These are phyloP conservation scores for Fusarium sp. DNA, from an alignment of 2,329 filamentous ascomycete species.

Conservation along the genomic window DNA sequence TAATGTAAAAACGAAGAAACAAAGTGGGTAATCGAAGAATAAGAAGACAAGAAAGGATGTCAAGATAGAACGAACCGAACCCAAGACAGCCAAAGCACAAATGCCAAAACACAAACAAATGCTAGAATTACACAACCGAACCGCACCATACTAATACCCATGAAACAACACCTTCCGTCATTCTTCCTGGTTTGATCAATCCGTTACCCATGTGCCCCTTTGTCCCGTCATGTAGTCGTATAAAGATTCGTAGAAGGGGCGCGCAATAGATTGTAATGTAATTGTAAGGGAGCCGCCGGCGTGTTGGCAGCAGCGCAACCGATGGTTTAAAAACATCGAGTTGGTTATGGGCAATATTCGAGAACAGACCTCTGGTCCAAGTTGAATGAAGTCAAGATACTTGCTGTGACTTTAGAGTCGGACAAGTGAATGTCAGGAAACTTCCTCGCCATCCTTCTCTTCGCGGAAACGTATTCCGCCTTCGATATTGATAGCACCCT, in stretches of 20 bases:
- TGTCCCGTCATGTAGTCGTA: conserved; percentile 30
- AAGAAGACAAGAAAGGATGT: conserved; percentile 10
- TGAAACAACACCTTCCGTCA: conserved; percentile 27
- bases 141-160: conserved; percentile 20
- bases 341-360: background rate
- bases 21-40: conserved; percentile 27
- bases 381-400: background rate
- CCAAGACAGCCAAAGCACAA: conserved; percentile 5
- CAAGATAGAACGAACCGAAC: background rate
- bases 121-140: conserved; percentile 36
- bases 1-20: conserved; percentile 29
- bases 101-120: conserved; percentile 1
- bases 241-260: conserved; percentile 16
- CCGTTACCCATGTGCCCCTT: conserved; percentile 27
- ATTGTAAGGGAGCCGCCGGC: conserved; percentile 3
- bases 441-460: conserved; percentile 66
- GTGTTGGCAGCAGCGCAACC: background rate
- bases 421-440: conserved; percentile 46
- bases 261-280: conserved; percentile 21
- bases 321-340: background rate
- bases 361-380: conserved; percentile 1
- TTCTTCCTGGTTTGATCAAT: conserved; percentile 20
- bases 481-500: conserved; percentile 75
- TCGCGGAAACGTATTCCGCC: conserved; percentile 69
- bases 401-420: background rate